Conservation (phyloP, 495 filamentous ascomycete genomes). For the Friedmanniomyces simplex region DNA sequence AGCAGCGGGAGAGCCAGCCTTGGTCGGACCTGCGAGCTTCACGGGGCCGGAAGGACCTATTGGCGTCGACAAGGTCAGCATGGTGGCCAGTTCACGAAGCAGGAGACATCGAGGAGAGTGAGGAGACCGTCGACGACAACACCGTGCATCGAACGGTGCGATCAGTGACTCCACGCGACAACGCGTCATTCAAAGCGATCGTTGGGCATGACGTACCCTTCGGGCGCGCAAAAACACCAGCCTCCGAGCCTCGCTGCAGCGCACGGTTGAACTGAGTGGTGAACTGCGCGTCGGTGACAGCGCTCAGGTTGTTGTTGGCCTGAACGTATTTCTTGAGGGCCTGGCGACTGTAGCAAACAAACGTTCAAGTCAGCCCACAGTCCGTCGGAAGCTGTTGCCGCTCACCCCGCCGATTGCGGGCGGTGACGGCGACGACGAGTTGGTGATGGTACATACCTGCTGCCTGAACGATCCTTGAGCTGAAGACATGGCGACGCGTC, state of each 20-base stretch:
- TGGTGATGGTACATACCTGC: slow-evolving; percentile 42
- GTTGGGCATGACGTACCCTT: slow-evolving; percentile 61
- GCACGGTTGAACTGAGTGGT: slow-evolving; percentile 90
- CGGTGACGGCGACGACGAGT: slow-evolving; percentile 21
- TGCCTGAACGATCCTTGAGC: slow-evolving; percentile 58
- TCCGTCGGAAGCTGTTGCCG: slow-evolving; percentile 6
- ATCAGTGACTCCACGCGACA: neutral
- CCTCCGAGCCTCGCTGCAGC: slow-evolving; percentile 78
- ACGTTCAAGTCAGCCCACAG: slow-evolving; percentile 30
- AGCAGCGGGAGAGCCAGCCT: slow-evolving; percentile 3
- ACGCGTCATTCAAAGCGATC: neutral
- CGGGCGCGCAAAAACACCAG: slow-evolving; percentile 80
- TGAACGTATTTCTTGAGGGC: slow-evolving; percentile 97
- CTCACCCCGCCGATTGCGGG: slow-evolving; percentile 5
- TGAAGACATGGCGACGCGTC: slow-evolving; percentile 35
- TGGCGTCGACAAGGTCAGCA: slow-evolving; percentile 34
- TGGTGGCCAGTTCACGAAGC: neutral
- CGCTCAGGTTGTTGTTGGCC: slow-evolving; percentile 81
- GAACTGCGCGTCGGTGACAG: slow-evolving; percentile 60
- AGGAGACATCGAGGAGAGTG: neutral
- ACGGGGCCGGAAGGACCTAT: slow-evolving; percentile 82
- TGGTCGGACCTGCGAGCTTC: slow-evolving; percentile 86
- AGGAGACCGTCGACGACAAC: neutral
- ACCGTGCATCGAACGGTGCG: neutral
- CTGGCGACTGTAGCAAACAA: slow-evolving; percentile 56